Percentiles rank a stretch among this genome's conserved stretches.
These are phyloP conservation scores for Calocera cornea DNA, from an alignment of 768 basidiomycete species.

Conservation along the genomic window DNA sequence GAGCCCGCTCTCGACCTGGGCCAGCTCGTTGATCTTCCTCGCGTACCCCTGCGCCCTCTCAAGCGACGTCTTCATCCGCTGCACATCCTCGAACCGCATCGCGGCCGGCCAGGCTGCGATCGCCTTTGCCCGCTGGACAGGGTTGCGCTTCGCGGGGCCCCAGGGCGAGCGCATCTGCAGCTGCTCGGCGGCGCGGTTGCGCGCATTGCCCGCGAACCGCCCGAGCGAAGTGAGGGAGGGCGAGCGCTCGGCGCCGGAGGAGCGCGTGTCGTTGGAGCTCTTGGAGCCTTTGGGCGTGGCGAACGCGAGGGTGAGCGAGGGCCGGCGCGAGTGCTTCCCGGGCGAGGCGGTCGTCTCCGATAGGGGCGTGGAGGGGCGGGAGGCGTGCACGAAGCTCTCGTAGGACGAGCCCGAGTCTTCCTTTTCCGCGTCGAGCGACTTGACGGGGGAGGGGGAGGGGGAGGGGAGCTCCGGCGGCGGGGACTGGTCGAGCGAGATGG, in stretches of 20 bases:
- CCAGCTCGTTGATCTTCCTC: constrained; percentile 70
- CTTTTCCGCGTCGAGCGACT: background rate
- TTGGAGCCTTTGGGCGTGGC: background rate
- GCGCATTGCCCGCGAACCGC: background rate
- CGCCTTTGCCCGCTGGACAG: background rate
- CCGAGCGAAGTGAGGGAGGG: background rate
- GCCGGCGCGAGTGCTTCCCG: constrained; percentile 3
- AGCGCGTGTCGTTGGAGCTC: background rate
- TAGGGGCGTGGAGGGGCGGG: background rate
- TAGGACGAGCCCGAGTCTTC: background rate
- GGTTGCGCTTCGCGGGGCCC: background rate
- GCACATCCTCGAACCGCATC: constrained; percentile 56
- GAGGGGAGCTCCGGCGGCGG: background rate
- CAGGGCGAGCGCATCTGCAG: background rate
- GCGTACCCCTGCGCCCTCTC: constrained; percentile 67
- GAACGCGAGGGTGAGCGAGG: constrained; percentile 1
- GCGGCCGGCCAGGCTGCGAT: constrained; percentile 26
- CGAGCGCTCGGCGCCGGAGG: background rate
- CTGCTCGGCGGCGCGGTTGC: background rate
- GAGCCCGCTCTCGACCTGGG: constrained; percentile 60
- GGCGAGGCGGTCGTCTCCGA: background rate
- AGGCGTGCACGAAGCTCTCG: background rate
- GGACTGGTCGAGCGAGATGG: background rate
- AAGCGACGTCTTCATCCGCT: constrained; percentile 37
- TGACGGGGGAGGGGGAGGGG: background rate